Conservation (phyloP, 306 rosid species). For the Vicia villosa region DNA sequence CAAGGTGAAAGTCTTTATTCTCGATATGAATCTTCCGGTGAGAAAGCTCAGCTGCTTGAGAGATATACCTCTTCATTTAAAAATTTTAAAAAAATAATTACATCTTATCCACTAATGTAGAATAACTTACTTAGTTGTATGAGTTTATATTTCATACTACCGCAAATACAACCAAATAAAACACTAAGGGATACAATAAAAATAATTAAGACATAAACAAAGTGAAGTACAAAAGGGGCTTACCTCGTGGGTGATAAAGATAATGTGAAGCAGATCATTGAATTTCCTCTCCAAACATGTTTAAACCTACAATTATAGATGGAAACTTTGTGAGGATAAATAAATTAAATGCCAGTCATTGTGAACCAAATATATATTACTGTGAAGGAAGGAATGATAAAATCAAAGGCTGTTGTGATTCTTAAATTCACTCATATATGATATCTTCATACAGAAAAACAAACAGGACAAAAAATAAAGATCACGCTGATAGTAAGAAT, state of each 20-base stretch:
- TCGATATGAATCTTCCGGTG: conserved; percentile 28
- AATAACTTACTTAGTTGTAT: not conserved
- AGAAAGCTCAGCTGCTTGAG: conserved; percentile 40
- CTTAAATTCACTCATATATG: conserved; percentile 26
- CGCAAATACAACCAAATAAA: conserved; percentile 10
- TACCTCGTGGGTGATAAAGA: conserved; percentile 37
- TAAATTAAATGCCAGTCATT: not conserved
- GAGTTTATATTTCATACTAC: conserved; percentile 1
- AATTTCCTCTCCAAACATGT: conserved; percentile 39
- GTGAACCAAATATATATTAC: conserved; percentile 12
- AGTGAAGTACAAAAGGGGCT: conserved; percentile 22
- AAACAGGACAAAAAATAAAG: not conserved
- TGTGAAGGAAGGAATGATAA: not conserved
- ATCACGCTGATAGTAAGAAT: not conserved
- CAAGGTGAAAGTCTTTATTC: conserved; percentile 23
- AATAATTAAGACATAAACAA: not conserved
- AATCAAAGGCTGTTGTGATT: conserved; percentile 3
- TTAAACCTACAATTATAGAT: conserved; percentile 43
- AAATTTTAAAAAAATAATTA: not conserved
- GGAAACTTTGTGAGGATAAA: conserved; percentile 37
- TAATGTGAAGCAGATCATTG: conserved; percentile 31
- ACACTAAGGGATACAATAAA: not conserved
- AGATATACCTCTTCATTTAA: conserved; percentile 38
- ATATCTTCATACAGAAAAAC: not conserved
- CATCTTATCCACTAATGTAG: not conserved